Percentiles rank a stretch among this genome's conserved stretches.
Evolutionary conservation across 83 land plant species (phyloP).

Genomic region (Picea abies): DNA sequence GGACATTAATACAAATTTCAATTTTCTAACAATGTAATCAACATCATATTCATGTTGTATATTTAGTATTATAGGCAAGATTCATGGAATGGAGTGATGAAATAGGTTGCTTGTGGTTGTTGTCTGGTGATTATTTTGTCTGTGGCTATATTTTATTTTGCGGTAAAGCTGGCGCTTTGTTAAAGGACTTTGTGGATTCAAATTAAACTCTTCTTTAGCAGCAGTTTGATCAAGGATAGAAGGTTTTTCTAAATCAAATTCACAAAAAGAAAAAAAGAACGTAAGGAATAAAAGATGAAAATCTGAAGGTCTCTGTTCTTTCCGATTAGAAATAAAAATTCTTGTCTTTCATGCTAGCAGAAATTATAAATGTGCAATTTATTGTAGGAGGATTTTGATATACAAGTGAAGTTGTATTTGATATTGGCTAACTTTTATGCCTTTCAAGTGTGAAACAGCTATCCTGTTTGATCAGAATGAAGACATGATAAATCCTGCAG

Average conservation of each 20-base stretch:
- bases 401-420: not conserved
- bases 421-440: not conserved
- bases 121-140: not conserved
- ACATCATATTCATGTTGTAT: not conserved
- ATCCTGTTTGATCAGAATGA: constrained; percentile 51
- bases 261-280: too few relatives aligned
- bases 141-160: not conserved
- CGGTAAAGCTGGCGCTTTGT: not conserved
- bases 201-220: not conserved
- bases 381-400: constrained; percentile 1
- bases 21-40: not conserved
- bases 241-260: too few relatives aligned
- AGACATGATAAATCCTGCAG: constrained; percentile 31
- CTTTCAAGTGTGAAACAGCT: constrained; percentile 31
- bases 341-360: not conserved
- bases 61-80: not conserved
- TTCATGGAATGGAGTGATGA: not conserved
- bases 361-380: constrained; percentile 4
- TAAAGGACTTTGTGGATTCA: constrained; percentile 1
- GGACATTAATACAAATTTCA: too few relatives aligned
- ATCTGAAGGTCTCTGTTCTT: not conserved
- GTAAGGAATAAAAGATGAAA: too few relatives aligned
- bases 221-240: too few relatives aligned
- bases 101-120: not conserved
- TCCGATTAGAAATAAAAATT: not conserved